Base-by-base conservation (phyloP, 2,329 filamentous ascomycete species). In the Diplodia corticola region DNA sequence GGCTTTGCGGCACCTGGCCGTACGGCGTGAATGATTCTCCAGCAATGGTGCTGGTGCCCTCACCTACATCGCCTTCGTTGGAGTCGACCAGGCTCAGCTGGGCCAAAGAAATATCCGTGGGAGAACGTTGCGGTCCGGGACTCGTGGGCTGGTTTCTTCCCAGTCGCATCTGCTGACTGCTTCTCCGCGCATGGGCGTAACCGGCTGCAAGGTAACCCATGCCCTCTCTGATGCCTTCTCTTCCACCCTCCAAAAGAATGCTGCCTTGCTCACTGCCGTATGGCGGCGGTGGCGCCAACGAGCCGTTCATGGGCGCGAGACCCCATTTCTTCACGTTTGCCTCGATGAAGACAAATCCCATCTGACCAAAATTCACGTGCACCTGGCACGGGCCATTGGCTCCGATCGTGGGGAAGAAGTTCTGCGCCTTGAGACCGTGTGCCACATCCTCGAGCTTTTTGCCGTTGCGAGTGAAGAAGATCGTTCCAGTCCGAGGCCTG, bases 241-340 rank as follows among this genome's bases (percentile, higher is more conserved):
- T 75, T 13, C 95, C 95, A 5, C 92, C 89, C 76, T 97, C 95
- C 13, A 99, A 86, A 30, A 99, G 83, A 71, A 99, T 97, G 75
- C 93, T 97, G 72, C 95, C 95, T 79, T 97, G 93, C 80, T 98
- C 95, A 69, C 92, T 97, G 55, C 95, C 95, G 75, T 99, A 99
- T 1, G 95, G 95, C 60, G 95, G 95, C 50, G 95, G 95, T 17
- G 95, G 95, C 30, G 95, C 95, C 67, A 99, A 84, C 73, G 92
- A 97, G 67, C 95, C 95, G 1, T 92, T 97, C 86, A 96, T 96
- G 5, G 95, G 95, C 55, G 95, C 95, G 65, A 99, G 83, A 1
- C 95, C 95, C 95, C 95, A 99, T 83, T 98, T 99, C 87, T 99
- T 99, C 68, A 99, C 95, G 74, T 99, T 99, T 69, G 94, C 95